Base-by-base conservation (phyloP, 1,284 basidiomycete genomes). In the Puccinia brachypodii region DNA sequence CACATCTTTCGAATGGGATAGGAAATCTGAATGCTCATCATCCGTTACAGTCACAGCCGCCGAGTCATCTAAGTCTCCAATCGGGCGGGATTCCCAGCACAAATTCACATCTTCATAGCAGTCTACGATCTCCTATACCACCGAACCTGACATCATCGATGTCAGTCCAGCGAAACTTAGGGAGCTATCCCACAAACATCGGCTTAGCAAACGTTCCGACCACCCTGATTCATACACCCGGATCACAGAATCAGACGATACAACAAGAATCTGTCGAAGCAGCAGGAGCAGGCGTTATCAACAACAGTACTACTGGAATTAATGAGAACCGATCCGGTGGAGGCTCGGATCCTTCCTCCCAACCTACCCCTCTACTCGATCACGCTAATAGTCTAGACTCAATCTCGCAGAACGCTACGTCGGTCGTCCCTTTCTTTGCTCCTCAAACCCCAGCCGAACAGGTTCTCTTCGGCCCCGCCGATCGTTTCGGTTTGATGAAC, bases 401-500 rank as follows among this genome's bases (percentile, higher is more conserved):
- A 36, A 42, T 64, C 33, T 72, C 68, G 9, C 78, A 73, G n/a
- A 68, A 71, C 58, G 36, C 66, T 13, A 72, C 47, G 3, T 62
- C 50, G 22, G 58, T 47, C 28, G 78, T 58, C 9, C 68, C 68
- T 1, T 73, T 80, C 56, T 80, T 62, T 64, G 68, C 78, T 19
- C 78, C 78, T 3, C 84, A 84, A 69, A 85, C 95, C 82, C 95
- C 96, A 0, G 95, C 95, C 58, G 94, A 98, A 86, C 96, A 99
- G 88, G 91, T 99, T 25, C 89, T 98, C 76, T 91, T 94, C 84
- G 94, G 93, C 76, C 94, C 96, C 0, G 96, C 96, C 79, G 96
- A 99, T 87, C 91, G 95, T 84, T 99, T 96, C 92, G 96, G 96
- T 0, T 88, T 99, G 53, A 87, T 97, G 74, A 94, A 94, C 2